These are phyloP conservation scores for Rhodotorula paludigena DNA, from an alignment of 768 basidiomycete species.

Conservation along the genomic window DNA sequence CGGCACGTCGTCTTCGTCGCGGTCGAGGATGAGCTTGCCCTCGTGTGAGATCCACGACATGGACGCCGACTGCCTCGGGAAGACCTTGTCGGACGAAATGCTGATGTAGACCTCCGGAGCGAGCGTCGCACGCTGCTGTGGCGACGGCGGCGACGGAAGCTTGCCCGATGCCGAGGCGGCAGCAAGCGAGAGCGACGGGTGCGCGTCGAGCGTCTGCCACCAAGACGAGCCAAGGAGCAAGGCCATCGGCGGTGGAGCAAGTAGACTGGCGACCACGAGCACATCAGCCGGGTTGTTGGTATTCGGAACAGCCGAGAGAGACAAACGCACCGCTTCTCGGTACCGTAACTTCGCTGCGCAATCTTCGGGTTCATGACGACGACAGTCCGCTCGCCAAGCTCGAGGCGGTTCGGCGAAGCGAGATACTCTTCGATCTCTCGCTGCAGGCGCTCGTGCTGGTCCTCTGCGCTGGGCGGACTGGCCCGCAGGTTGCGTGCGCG, in stretches of 20 bases:
- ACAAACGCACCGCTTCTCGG: constrained; percentile 70
- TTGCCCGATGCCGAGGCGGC: constrained; percentile 41
- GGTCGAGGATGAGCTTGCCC: constrained; percentile 71
- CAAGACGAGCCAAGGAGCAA: constrained; percentile 38
- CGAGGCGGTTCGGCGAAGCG: constrained; percentile 73
- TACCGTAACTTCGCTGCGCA: constrained; percentile 94
- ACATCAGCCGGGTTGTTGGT: constrained; percentile 23
- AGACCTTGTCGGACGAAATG: constrained; percentile 65
- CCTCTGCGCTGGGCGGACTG: background rate
- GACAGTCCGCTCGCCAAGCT: constrained; percentile 85
- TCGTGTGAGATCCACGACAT: constrained; percentile 82
- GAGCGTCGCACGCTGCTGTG: constrained; percentile 57
- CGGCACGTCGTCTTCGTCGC: constrained; percentile 63
- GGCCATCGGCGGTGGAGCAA: constrained; percentile 35
- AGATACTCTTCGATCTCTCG: constrained; percentile 56
- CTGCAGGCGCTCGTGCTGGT: background rate
- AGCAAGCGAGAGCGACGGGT: background rate
- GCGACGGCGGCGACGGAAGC: constrained; percentile 63
- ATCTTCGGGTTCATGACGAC: constrained; percentile 98
- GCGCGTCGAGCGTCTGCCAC: constrained; percentile 20
- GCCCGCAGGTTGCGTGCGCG: background rate
- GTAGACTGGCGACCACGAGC: constrained; percentile 17
- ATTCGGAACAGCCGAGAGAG: background rate
- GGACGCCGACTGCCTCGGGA: constrained; percentile 51
- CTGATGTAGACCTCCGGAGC: constrained; percentile 71